A percentile compares a stretch with the other conserved stretches of the same genome.
phyloP scores from a whole-genome alignment of 495 filamentous ascomycete genomes.

The Annulohypoxylon nitens region DNA sequence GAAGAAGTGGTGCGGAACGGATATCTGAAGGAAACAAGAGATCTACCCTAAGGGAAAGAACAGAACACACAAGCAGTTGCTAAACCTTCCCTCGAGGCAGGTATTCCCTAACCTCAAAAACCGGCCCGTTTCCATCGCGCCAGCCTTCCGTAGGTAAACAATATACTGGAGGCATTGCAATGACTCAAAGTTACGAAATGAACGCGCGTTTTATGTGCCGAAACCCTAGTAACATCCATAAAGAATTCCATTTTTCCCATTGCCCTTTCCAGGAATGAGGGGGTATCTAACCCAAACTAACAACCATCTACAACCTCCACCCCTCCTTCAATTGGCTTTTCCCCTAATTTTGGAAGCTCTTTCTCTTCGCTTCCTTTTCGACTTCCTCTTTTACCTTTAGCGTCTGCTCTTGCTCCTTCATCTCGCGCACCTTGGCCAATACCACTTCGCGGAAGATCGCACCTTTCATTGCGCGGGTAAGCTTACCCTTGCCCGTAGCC shows the following conservation, averaged over 20 bases:
- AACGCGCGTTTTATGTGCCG: conserved; percentile 14
- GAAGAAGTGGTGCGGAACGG: conserved; percentile 1
- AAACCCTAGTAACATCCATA: conserved; percentile 13
- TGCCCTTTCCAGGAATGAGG: conserved; percentile 21
- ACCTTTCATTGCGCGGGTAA: conserved; percentile 83
- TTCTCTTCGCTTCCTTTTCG: conserved; percentile 59
- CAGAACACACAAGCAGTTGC: background rate
- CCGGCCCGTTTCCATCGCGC: conserved; percentile 6
- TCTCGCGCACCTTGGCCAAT: conserved; percentile 92
- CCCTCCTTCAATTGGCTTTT: background rate
- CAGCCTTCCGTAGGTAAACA: background rate
- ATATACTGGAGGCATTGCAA: conserved; percentile 26
- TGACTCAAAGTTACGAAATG: conserved; percentile 15
- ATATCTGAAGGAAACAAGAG: conserved; percentile 22
- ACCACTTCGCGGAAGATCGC: conserved; percentile 99
- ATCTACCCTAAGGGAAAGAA: conserved; percentile 4
- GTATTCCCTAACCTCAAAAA: background rate
- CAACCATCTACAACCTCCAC: conserved; percentile 4
- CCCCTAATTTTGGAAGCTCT: conserved; percentile 54
- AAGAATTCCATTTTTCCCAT: conserved; percentile 22
- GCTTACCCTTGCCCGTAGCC: conserved; percentile 69
- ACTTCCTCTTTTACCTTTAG: conserved; percentile 72
- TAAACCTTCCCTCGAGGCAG: background rate
- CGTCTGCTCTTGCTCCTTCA: conserved; percentile 86
- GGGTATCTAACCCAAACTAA: conserved; percentile 27